Evolutionary conservation across 2,329 filamentous ascomycete species (phyloP).

Genomic region (Dactylonectria macrodidyma): DNA sequence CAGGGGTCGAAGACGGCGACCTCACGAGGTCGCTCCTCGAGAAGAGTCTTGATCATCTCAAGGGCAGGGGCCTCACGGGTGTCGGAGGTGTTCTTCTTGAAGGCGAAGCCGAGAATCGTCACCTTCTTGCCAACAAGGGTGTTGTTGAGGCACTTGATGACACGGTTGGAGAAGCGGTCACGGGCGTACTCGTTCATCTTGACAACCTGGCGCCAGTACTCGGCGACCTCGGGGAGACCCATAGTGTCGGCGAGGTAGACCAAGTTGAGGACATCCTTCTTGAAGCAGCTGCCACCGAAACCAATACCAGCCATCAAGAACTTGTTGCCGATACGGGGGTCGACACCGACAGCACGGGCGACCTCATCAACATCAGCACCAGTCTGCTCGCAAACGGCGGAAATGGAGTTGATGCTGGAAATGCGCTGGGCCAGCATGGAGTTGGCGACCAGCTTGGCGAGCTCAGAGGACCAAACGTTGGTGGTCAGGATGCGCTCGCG

Average conservation of each 20-base stretch:
- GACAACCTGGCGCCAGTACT: constrained; percentile 83
- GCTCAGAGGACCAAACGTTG: constrained; percentile 83
- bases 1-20: constrained; percentile 80
- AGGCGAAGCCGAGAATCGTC: constrained; percentile 81
- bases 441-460: constrained; percentile 85
- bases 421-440: constrained; percentile 86
- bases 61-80: constrained; percentile 80
- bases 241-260: constrained; percentile 81
- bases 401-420: constrained; percentile 85
- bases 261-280: constrained; percentile 83
- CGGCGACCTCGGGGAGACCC: constrained; percentile 78
- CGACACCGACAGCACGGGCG: constrained; percentile 76
- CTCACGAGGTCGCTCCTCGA: constrained; percentile 75
- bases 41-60: constrained; percentile 75
- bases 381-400: constrained; percentile 83
- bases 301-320: constrained; percentile 83
- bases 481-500: constrained; percentile 77
- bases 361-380: constrained; percentile 85
- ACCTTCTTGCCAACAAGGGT: constrained; percentile 80
- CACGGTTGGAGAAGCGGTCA: constrained; percentile 75
- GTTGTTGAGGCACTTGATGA: constrained; percentile 78
- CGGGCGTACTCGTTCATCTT: constrained; percentile 84
- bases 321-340: constrained; percentile 79
- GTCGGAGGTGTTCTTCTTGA: constrained; percentile 85
- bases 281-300: constrained; percentile 86